phyloP scores from a whole-genome alignment of 768 basidiomycete species.

The Collybiopsis confluens region DNA sequence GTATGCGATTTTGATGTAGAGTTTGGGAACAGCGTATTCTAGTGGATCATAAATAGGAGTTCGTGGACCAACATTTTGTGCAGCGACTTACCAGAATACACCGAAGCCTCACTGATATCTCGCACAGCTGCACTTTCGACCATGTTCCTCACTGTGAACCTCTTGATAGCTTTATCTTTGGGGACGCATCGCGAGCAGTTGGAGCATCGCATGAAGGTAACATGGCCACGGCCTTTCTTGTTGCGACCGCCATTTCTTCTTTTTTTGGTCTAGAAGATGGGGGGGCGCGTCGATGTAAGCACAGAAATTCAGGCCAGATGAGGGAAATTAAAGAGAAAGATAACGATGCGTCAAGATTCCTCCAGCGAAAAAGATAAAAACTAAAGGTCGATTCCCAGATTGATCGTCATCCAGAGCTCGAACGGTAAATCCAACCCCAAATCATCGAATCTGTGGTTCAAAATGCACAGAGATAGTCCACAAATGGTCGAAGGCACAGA shows the following conservation, averaged over 20 bases:
- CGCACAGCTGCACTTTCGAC: constrained; percentile 97
- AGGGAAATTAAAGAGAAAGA: neutral
- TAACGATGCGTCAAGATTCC: too few relatives aligned
- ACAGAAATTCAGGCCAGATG: neutral
- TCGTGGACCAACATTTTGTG: neutral
- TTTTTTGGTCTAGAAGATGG: constrained; percentile 87
- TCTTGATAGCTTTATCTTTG: constrained; percentile 99
- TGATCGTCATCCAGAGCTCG: neutral
- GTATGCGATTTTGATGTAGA: constrained; percentile 98
- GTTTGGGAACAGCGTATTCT: constrained; percentile 96
- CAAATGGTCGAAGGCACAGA: neutral
- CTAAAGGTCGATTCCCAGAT: too few relatives aligned
- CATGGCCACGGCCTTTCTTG: constrained; percentile 99
- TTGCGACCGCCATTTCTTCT: constrained; percentile 99
- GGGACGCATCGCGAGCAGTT: constrained; percentile 98
- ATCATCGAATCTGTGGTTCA: neutral
- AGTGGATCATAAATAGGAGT: constrained; percentile 8
- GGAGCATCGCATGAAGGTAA: constrained; percentile 92
- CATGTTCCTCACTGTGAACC: constrained; percentile 99
- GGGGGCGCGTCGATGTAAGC: neutral
- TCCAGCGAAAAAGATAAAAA: too few relatives aligned
- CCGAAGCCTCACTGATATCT: constrained; percentile 94
- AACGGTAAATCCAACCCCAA: neutral
- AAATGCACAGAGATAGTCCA: neutral
- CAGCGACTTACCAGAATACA: constrained; percentile 75